These are phyloP conservation scores for Halenospora varia DNA, from an alignment of 495 filamentous ascomycete genomes.

Conservation along the genomic window DNA sequence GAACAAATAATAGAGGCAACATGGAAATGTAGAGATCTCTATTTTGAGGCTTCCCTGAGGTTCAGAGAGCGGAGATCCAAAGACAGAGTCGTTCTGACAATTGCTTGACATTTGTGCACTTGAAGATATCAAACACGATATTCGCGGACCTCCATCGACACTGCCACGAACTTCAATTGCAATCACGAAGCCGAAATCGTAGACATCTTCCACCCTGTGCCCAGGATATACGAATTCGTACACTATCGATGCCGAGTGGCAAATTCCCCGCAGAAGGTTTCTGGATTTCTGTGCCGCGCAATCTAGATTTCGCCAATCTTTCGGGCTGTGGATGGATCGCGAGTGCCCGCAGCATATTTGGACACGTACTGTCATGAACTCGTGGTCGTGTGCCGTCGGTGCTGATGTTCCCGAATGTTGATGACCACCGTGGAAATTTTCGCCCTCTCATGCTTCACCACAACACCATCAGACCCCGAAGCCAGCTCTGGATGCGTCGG, in stretches of 20 bases:
- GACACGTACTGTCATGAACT: neutral
- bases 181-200: neutral
- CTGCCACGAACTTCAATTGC: too few species aligned
- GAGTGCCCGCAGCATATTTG: neutral
- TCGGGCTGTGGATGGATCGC: neutral
- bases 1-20: too few species aligned
- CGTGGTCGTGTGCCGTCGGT: neutral
- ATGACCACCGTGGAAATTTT: neutral
- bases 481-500: neutral
- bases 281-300: neutral
- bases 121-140: neutral
- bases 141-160: too few species aligned
- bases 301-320: neutral
- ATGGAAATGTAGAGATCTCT: too few species aligned
- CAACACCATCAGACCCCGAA: neutral
- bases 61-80: too few species aligned
- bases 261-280: neutral
- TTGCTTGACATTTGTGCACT: neutral
- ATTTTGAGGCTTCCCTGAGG: too few species aligned
- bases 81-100: too few species aligned
- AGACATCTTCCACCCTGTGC: neutral
- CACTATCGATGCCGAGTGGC: neutral
- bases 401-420: neutral
- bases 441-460: neutral
- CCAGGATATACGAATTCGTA: neutral